Conservation (phyloP, 768 basidiomycete species). For the Termitomyces titanicus region DNA sequence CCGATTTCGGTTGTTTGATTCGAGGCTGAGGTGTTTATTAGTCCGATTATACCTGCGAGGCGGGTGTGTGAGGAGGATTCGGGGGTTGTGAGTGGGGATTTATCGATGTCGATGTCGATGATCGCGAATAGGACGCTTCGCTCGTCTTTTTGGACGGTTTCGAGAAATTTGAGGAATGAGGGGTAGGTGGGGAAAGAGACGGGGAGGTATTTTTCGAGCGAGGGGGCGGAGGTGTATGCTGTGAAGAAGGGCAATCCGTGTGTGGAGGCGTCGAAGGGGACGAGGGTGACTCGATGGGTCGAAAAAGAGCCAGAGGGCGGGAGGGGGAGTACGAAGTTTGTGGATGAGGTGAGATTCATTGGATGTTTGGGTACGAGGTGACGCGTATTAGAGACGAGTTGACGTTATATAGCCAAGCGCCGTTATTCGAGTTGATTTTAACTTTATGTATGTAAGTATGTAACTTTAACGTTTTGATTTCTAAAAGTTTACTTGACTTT, state of each 20-base stretch:
- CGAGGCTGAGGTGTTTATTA: slow-evolving; percentile 28
- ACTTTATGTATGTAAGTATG: too few relatives aligned
- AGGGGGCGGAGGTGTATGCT: slow-evolving; percentile 20
- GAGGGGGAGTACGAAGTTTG: slow-evolving; percentile 40
- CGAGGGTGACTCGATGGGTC: slow-evolving; percentile 37
- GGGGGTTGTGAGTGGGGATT: too few relatives aligned
- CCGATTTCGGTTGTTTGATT: slow-evolving; percentile 45
- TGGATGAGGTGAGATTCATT: too few relatives aligned
- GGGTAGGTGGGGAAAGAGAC: slow-evolving; percentile 26
- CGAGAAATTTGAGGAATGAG: slow-evolving; percentile 25
- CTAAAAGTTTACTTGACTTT: too few relatives aligned
- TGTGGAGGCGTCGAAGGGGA: slow-evolving; percentile 37
- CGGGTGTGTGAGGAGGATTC: too few relatives aligned
- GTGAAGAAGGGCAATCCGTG: slow-evolving; percentile 21
- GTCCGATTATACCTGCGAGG: slow-evolving; percentile 51
- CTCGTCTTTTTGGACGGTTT: slow-evolving; percentile 23
- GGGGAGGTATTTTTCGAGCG: slow-evolving; percentile 38
- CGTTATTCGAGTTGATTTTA: too few relatives aligned
- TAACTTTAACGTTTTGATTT: too few relatives aligned
- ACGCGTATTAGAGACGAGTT: too few relatives aligned
- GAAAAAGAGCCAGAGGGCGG: slow-evolving; percentile 30
- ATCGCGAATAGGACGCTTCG: slow-evolving; percentile 36
- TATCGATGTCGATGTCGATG: too few relatives aligned
- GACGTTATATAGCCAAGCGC: too few relatives aligned
- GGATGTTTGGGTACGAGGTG: too few relatives aligned